A percentile compares a stretch with the other conserved stretches of the same genome.
Conservation (phyloP, 2,329 filamentous ascomycete species). For the Xylariales sp. region DNA sequence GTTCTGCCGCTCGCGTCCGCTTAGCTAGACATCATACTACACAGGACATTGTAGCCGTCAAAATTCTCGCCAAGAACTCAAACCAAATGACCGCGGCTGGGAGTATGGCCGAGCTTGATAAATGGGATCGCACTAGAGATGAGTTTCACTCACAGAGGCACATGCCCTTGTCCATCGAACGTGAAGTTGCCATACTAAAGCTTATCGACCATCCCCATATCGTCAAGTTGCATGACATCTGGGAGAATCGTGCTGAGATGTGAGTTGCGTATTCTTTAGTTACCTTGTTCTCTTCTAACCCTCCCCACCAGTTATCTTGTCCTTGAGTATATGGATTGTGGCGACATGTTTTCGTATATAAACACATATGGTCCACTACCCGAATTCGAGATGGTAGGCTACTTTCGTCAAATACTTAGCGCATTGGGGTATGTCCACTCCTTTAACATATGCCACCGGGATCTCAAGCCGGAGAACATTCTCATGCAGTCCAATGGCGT, state of each 20-base stretch:
- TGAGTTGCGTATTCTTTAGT: constrained; percentile 59
- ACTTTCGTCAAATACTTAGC: constrained; percentile 93
- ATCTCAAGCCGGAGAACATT: constrained; percentile 97
- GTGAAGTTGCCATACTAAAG: constrained; percentile 97
- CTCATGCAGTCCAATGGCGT: constrained; percentile 79
- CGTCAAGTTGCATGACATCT: constrained; percentile 94
- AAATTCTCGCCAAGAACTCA: constrained; percentile 89
- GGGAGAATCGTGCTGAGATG: constrained; percentile 97
- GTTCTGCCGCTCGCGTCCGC: constrained; percentile 88
- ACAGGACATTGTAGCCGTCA: constrained; percentile 87
- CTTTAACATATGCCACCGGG: constrained; percentile 94
- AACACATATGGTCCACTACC: constrained; percentile 76
- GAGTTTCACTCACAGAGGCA: constrained; percentile 70
- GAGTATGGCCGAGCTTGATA: constrained; percentile 85
- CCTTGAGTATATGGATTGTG: constrained; percentile 85
- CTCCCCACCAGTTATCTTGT: constrained; percentile 80
- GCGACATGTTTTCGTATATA: constrained; percentile 89
- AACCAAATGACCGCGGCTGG: constrained; percentile 85
- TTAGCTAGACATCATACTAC: constrained; percentile 84
- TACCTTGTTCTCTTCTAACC: constrained; percentile 43
- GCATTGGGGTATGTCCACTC: constrained; percentile 93
- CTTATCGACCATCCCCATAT: constrained; percentile 95
- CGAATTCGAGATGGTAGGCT: constrained; percentile 83
- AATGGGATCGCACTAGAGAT: constrained; percentile 71
- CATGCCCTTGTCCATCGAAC: constrained; percentile 89